phyloP scores from a whole-genome alignment of 2,329 filamentous ascomycete species.

The Clarireedia paspali region DNA sequence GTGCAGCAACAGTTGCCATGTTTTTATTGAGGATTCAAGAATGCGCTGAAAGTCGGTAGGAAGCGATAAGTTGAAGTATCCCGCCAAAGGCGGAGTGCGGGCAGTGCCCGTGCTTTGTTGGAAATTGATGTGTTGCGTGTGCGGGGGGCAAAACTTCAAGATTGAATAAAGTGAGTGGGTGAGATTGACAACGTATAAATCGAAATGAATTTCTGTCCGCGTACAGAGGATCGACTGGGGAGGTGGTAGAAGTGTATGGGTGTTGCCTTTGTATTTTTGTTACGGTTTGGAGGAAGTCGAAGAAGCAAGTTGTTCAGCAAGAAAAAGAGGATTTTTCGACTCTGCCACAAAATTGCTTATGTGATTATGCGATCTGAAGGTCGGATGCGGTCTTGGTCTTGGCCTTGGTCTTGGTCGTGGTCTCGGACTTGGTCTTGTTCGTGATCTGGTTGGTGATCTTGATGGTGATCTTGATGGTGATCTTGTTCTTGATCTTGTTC shows the following conservation, averaged over 20 bases:
- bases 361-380: background rate
- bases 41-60: constrained; percentile 6
- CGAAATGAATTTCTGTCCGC: background rate
- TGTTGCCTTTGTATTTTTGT: too few species aligned
- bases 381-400: background rate
- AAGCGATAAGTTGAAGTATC: constrained; percentile 6
- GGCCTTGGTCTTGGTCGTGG: background rate
- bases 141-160: background rate
- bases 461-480: too few species aligned
- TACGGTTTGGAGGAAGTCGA: constrained; percentile 1
- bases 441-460: background rate
- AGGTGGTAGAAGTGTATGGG: too few species aligned
- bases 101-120: constrained; percentile 19
- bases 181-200: background rate
- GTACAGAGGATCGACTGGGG: too few species aligned
- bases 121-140: constrained; percentile 5
- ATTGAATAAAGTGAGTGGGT: too few species aligned
- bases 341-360: background rate
- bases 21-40: constrained; percentile 6
- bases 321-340: background rate
- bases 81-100: constrained; percentile 19
- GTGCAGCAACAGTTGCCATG: constrained; percentile 25
- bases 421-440: background rate
- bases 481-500: too few species aligned
- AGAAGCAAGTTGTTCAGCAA: background rate